Conservation (phyloP, 1,284 basidiomycete genomes). For the Apiotrichum brassicae region DNA sequence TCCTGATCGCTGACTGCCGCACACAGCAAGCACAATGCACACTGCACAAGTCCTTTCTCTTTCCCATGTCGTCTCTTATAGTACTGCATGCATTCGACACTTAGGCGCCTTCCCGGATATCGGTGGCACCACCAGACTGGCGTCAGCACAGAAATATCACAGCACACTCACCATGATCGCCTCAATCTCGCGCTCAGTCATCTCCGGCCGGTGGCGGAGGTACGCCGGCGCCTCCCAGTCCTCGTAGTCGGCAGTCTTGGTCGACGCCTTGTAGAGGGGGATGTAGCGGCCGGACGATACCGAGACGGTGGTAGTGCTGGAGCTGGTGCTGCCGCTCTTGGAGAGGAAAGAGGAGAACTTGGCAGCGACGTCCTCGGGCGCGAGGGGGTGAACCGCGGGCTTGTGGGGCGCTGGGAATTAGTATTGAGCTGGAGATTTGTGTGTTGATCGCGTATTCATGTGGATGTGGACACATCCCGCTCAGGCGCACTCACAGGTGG, state of each 20-base stretch:
- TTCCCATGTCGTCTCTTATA: too few relatives aligned
- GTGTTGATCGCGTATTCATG: too few relatives aligned
- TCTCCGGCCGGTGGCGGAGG: conserved; percentile 59
- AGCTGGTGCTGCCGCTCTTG: conserved; percentile 40
- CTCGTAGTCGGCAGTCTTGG: conserved; percentile 50
- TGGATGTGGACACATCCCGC: too few relatives aligned
- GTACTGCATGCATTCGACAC: conserved; percentile 1
- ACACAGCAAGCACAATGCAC: too few relatives aligned
- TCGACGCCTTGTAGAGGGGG: conserved; percentile 21
- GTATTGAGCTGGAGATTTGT: too few relatives aligned
- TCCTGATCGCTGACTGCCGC: too few relatives aligned
- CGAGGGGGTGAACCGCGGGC: conserved; percentile 67
- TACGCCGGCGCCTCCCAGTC: conserved; percentile 69
- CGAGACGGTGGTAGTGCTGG: conserved; percentile 18
- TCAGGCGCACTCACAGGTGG: conserved; percentile 47
- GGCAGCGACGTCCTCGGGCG: conserved; percentile 62
- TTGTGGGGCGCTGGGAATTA: conserved; percentile 52
- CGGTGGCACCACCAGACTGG: conserved; percentile 65
- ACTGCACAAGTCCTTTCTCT: too few relatives aligned
- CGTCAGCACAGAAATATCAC: neutral
- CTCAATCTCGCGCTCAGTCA: conserved; percentile 68
- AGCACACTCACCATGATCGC: conserved; percentile 61
- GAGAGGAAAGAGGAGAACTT: conserved; percentile 57
- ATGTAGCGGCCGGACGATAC: conserved; percentile 17
- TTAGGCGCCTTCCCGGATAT: conserved; percentile 33